Evolutionary conservation across 768 basidiomycete species (phyloP).

Genomic region (Lactifluus pinguis): DNA sequence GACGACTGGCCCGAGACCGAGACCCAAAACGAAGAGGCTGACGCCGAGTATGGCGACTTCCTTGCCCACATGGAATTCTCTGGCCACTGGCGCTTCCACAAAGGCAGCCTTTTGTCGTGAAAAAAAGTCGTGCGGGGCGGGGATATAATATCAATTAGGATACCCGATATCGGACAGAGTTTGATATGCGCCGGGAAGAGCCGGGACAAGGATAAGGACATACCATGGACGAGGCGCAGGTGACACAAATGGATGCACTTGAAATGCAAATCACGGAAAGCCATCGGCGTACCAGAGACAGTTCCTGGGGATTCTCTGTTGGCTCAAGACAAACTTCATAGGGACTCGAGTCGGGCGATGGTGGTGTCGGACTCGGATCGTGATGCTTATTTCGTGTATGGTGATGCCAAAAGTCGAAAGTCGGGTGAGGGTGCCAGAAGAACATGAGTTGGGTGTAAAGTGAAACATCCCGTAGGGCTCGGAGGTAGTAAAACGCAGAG

Average conservation of each 20-base stretch:
- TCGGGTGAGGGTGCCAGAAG: conserved; percentile 3
- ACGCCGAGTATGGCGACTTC: conserved; percentile 35
- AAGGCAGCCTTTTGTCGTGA: conserved; percentile 22
- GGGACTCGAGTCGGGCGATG: neutral
- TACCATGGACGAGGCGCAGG: conserved; percentile 23
- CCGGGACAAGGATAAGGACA: neutral
- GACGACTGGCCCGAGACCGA: conserved; percentile 26
- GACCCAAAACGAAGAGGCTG: conserved; percentile 32
- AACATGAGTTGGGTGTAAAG: neutral
- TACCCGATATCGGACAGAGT: no score
- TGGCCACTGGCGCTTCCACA: conserved; percentile 31
- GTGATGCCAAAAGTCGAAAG: neutral
- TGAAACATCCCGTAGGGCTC: neutral
- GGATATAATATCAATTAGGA: no score
- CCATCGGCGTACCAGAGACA: conserved; percentile 19
- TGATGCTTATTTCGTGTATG: neutral
- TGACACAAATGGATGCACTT: conserved; percentile 20
- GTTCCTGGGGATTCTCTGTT: conserved; percentile 20
- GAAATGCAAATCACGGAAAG: conserved; percentile 19
- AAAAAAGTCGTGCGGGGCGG: no score
- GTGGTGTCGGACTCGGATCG: neutral
- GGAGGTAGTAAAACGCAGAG: neutral
- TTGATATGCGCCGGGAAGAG: no score
- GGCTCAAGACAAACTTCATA: conserved; percentile 18
- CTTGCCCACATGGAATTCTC: conserved; percentile 29